phyloP scores from a whole-genome alignment of 768 basidiomycete genomes.

The Exsudoporus frostii region DNA sequence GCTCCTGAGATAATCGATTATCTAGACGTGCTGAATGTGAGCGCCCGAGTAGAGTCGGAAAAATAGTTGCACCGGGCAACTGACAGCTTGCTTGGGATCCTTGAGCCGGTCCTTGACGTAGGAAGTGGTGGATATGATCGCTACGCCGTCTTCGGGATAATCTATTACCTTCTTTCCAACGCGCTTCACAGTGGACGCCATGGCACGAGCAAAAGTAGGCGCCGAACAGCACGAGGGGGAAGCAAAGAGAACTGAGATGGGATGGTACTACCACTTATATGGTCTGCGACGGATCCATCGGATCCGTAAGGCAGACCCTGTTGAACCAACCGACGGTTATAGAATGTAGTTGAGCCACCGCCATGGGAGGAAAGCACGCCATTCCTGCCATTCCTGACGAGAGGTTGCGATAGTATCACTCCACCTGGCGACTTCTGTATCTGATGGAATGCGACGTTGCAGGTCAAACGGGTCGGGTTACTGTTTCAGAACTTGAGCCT shows the following conservation, averaged over 20 bases:
- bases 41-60: neutral
- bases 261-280: neutral
- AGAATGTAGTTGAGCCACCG: neutral
- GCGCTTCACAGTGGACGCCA: constrained; percentile 43
- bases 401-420: neutral
- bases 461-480: neutral
- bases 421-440: neutral
- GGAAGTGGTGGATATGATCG: constrained; percentile 56
- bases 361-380: constrained; percentile 25
- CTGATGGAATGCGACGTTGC: neutral
- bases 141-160: constrained; percentile 57
- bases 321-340: neutral
- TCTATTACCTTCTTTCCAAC: constrained; percentile 56
- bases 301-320: neutral
- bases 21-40: constrained; percentile 35
- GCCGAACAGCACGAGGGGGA: neutral
- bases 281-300: neutral
- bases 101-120: constrained; percentile 43
- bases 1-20: constrained; percentile 57
- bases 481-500: neutral
- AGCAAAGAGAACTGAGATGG: neutral
- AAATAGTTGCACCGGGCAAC: neutral
- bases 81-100: constrained; percentile 51
- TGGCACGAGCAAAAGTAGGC: constrained; percentile 10
- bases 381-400: constrained; percentile 4